Evolutionary conservation across 495 filamentous ascomycete species (phyloP).

Genomic region (Aspergillus olivimuriae): DNA sequence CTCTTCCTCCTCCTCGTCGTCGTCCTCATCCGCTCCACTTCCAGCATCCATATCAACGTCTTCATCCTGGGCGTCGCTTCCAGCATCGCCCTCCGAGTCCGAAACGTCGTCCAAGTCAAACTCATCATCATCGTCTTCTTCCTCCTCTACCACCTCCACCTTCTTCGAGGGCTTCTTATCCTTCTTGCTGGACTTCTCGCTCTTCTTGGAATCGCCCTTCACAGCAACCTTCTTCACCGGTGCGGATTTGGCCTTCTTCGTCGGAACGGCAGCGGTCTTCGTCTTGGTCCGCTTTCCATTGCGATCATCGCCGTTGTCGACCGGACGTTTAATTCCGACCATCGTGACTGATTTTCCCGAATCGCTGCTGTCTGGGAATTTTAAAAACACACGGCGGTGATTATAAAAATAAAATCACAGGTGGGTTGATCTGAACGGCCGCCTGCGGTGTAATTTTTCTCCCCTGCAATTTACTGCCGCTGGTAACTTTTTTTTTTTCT

Average conservation of each 20-base stretch:
- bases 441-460: constrained; percentile 9
- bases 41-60: constrained; percentile 35
- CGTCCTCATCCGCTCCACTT: constrained; percentile 21
- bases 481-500: constrained; percentile 32
- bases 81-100: constrained; percentile 32
- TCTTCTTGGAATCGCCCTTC: constrained; percentile 25
- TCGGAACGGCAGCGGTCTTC: constrained; percentile 27
- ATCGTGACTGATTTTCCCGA: constrained; percentile 19
- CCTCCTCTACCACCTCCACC: constrained; percentile 26
- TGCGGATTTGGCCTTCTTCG: constrained; percentile 30
- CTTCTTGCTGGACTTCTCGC: constrained; percentile 20
- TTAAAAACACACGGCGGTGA: background rate
- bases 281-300: constrained; percentile 44
- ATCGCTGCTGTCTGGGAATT: constrained; percentile 2
- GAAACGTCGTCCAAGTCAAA: constrained; percentile 40
- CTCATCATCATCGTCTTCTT: constrained; percentile 33
- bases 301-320: constrained; percentile 38
- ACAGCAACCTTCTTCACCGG: constrained; percentile 27
- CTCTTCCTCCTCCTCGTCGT: constrained; percentile 22
- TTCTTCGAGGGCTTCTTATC: constrained; percentile 32
- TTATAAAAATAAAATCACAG: background rate
- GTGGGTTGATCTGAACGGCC: background rate
- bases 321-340: constrained; percentile 40
- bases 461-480: constrained; percentile 7
- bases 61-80: constrained; percentile 24